A percentile compares a stretch with the other conserved stretches of the same genome.
Evolutionary conservation across 208 protist genomes (phyloP).

Genomic region (Wallacemonas sp.): DNA sequence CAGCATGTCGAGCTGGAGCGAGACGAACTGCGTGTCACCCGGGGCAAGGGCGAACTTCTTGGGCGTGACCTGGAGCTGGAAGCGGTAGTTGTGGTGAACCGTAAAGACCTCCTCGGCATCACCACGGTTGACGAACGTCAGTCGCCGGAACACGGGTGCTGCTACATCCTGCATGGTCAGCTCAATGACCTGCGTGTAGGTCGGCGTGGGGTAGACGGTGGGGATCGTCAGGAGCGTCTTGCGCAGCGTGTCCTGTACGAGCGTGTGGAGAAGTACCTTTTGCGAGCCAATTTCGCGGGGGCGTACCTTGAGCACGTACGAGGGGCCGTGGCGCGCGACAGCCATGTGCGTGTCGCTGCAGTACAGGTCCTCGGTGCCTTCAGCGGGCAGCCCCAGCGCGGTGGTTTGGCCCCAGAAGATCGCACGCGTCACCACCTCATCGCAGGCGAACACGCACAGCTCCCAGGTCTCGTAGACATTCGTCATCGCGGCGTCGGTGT

Average conservation of each 20-base stretch:
- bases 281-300: conserved; percentile 69
- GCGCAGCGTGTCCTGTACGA: conserved; percentile 46
- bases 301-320: conserved; percentile 71
- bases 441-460: conserved; percentile 79
- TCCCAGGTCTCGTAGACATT: conserved; percentile 86
- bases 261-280: conserved; percentile 68
- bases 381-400: conserved; percentile 58
- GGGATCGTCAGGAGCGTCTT: conserved; percentile 80
- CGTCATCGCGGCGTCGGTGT: conserved; percentile 67
- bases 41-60: conserved; percentile 73
- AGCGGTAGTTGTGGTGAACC: conserved; percentile 88
- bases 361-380: conserved; percentile 77
- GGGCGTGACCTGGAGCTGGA: conserved; percentile 71
- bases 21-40: conserved; percentile 70
- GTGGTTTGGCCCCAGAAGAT: conserved; percentile 85
- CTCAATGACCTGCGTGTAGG: conserved; percentile 80
- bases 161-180: conserved; percentile 57
- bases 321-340: conserved; percentile 37
- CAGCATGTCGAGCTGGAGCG: conserved; percentile 75
- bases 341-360: conserved; percentile 57
- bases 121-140: conserved; percentile 73
- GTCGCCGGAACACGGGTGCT: conserved; percentile 77
- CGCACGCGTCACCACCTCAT: conserved; percentile 65
- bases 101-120: conserved; percentile 69
- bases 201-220: conserved; percentile 77